These are phyloP conservation scores for Turnera subulata DNA, from an alignment of 345 rosid genomes.

Conservation along the genomic window DNA sequence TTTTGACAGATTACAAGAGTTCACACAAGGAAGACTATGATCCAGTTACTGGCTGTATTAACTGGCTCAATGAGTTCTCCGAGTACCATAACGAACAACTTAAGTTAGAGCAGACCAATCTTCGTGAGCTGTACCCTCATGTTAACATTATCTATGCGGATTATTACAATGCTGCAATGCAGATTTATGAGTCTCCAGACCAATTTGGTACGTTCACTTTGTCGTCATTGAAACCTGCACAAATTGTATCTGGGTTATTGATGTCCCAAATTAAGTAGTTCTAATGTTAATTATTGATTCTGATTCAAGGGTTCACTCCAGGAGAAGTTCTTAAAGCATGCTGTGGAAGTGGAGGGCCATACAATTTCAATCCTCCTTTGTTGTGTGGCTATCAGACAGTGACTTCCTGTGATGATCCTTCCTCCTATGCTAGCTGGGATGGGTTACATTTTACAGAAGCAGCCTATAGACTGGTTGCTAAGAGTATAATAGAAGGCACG, in stretches of 20 bases:
- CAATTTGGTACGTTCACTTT: constrained; percentile 28
- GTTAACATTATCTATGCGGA: constrained; percentile 48
- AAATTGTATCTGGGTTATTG: not conserved
- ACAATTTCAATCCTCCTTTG: constrained; percentile 30
- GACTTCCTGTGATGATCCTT: constrained; percentile 30
- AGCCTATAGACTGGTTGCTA: constrained; percentile 15
- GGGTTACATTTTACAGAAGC: constrained; percentile 42
- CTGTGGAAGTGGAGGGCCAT: constrained; percentile 28
- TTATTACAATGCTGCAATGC: constrained; percentile 43
- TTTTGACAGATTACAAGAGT: constrained; percentile 26
- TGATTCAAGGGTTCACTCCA: not conserved
- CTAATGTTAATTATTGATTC: not conserved
- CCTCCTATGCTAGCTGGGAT: constrained; percentile 42
- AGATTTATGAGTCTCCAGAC: constrained; percentile 32
- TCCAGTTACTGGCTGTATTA: constrained; percentile 36
- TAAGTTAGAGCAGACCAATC: constrained; percentile 15
- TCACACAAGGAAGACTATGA: constrained; percentile 24
- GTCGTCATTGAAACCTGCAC: not conserved
- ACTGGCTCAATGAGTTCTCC: constrained; percentile 36
- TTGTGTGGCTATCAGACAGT: constrained; percentile 24
- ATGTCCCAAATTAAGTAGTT: not conserved
- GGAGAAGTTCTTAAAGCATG: not conserved
- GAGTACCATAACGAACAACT: constrained; percentile 37
- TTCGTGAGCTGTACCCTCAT: constrained; percentile 26
- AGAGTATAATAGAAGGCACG: not conserved